Evolutionary conservation across 2,329 filamentous ascomycete genomes (phyloP), one percentile per base, ranked within the genome.

Genomic region (Thermochaetoides dissita): DNA sequence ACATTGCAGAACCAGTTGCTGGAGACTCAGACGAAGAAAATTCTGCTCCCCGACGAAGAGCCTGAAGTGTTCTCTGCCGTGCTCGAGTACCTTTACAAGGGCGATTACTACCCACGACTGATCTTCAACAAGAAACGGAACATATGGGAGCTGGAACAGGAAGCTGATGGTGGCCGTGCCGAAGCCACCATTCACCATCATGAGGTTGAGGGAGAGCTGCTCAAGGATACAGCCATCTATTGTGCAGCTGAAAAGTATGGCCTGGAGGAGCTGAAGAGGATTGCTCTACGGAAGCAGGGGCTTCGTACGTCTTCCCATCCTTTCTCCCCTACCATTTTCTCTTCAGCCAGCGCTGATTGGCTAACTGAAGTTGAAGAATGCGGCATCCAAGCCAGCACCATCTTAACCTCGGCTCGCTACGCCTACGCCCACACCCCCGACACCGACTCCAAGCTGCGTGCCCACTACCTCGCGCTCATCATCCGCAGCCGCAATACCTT

Each of bases 11-110:
- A 69, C 49, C 75, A 81, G 55, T 81, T 74, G 66, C 72, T 76
- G 63, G 72, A 73, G 10, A 55, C 59, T n/a, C 59, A 67, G 43
- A 69, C 67, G 57, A 87, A 85, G 63, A 79, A 81, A 42, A 81
- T 94, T 58, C 72, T 81, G 40, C 74, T 94, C 2, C 81, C 85
- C 1, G 78, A 89, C 46, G 88, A 94, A 61, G 81, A 88, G 53
- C 86, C 88, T 12, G 86, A 94, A 59, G 81, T 94, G 55, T 88
- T 95, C 62, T 93, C 85, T 7, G 87, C 82, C 6, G 72, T 95
- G 8, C 77, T 95, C 43, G 88, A 95, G 59, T 94, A 82, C 53
- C 76, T 95, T 43, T 93, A 93, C 72, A 93, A 93, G 64, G 87
- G 87, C 49, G 88, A 94, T 62, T 94, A 94, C 65, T 88, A 81